Conservation (phyloP, 2,329 filamentous ascomycete species). For the Fusarium nurragi region DNA sequence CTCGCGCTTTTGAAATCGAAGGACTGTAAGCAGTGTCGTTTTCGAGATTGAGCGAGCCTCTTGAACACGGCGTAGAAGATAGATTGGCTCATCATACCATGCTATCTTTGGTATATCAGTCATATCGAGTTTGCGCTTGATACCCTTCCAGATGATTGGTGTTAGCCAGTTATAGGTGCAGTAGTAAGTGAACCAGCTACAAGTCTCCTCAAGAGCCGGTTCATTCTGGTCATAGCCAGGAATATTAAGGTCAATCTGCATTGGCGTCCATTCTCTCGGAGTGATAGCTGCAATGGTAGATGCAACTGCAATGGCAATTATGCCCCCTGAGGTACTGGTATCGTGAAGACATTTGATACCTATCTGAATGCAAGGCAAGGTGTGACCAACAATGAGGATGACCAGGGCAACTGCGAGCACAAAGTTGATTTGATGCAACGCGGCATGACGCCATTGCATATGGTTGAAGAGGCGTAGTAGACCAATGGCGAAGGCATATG, state of each 20-base stretch:
- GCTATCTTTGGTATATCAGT: constrained; percentile 60
- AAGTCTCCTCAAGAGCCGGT: constrained; percentile 62
- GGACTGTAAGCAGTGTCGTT: constrained; percentile 57
- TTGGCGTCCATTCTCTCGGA: constrained; percentile 61
- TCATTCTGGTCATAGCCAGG: constrained; percentile 52
- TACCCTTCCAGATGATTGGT: constrained; percentile 59
- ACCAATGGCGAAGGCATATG: constrained; percentile 57
- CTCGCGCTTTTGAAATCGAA: constrained; percentile 56
- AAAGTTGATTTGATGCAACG: constrained; percentile 61
- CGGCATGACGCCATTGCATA: constrained; percentile 56
- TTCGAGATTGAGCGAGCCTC: constrained; percentile 55
- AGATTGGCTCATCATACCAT: constrained; percentile 64
- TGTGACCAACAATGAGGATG: constrained; percentile 50
- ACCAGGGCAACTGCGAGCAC: constrained; percentile 52
- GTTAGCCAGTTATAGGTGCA: constrained; percentile 63
- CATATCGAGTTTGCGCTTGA: constrained; percentile 56
- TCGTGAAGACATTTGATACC: constrained; percentile 46
- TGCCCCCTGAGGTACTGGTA: constrained; percentile 47
- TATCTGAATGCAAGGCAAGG: constrained; percentile 57
- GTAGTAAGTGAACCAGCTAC: constrained; percentile 63
- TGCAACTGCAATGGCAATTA: constrained; percentile 51
- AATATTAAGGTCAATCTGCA: constrained; percentile 52
- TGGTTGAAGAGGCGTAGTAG: constrained; percentile 54
- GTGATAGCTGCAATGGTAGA: constrained; percentile 55
- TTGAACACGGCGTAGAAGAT: constrained; percentile 57